phyloP scores from a whole-genome alignment of 2,329 filamentous ascomycete genomes.

The Sporothrix sp. region DNA sequence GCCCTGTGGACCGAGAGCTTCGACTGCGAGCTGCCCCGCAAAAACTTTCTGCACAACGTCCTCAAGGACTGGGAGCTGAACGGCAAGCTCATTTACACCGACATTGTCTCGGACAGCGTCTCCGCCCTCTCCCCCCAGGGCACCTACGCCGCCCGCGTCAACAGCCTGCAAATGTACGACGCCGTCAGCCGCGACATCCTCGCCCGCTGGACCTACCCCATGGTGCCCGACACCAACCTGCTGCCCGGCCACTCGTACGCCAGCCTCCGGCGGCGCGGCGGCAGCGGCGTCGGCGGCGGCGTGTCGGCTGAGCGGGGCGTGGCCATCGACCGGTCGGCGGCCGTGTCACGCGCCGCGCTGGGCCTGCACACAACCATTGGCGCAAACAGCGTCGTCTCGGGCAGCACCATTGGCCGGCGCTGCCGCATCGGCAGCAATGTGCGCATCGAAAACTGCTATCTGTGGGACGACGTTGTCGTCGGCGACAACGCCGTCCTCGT shows the following conservation, averaged over 20 bases:
- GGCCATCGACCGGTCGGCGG: conserved; percentile 60
- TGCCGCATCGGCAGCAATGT: conserved; percentile 85
- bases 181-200: conserved; percentile 81
- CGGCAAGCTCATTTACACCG: conserved; percentile 89
- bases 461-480: conserved; percentile 79
- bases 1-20: conserved; percentile 95
- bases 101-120: conserved; percentile 59
- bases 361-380: conserved; percentile 69
- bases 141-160: conserved; percentile 75
- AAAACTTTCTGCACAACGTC: conserved; percentile 72
- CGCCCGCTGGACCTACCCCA: conserved; percentile 75
- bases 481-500: conserved; percentile 63
- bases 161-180: conserved; percentile 82
- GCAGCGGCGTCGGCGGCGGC: conserved; percentile 26
- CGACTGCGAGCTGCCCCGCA: conserved; percentile 67
- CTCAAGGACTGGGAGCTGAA: conserved; percentile 96
- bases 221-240: conserved; percentile 83
- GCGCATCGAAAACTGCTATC: conserved; percentile 64
- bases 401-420: conserved; percentile 72
- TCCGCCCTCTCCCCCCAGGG: not conserved
- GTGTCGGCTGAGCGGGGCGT: conserved; percentile 74
- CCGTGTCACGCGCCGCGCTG: conserved; percentile 62
- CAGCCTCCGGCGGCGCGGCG: conserved; percentile 43
- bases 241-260: conserved; percentile 68
- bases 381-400: conserved; percentile 56